Conservation (phyloP, 495 filamentous ascomycete genomes). For the Bryoglossum gracile region DNA sequence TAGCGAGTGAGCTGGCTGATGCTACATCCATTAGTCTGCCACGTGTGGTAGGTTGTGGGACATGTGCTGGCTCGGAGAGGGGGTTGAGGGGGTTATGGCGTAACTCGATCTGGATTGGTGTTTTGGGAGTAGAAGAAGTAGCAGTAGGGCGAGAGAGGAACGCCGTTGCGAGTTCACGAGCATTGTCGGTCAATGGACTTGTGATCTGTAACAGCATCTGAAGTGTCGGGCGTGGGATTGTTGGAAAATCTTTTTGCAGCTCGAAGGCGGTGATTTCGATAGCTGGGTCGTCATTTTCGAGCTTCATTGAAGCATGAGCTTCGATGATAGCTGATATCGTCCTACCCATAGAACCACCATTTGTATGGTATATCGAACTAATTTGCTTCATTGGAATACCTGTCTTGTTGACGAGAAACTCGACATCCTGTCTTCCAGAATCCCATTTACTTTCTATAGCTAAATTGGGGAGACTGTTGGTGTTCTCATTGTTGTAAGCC, state of each 20-base stretch:
- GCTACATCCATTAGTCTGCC: constrained; percentile 14
- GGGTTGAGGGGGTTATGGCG: constrained; percentile 29
- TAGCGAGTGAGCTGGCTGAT: neutral
- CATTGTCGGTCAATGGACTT: constrained; percentile 45
- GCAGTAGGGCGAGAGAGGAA: constrained; percentile 5
- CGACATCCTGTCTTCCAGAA: constrained; percentile 45
- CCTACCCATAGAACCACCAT: constrained; percentile 46
- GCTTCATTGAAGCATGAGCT: constrained; percentile 25
- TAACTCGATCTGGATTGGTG: constrained; percentile 31
- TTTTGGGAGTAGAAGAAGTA: neutral
- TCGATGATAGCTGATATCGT: constrained; percentile 49
- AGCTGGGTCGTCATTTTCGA: constrained; percentile 31
- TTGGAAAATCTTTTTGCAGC: constrained; percentile 45
- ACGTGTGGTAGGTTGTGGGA: too few species aligned
- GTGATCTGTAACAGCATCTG: constrained; percentile 48
- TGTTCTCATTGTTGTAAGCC: neutral
- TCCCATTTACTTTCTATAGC: too few species aligned
- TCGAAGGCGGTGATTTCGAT: constrained; percentile 44
- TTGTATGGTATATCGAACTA: constrained; percentile 53
- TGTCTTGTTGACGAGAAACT: constrained; percentile 48
- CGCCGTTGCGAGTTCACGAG: constrained; percentile 52
- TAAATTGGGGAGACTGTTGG: constrained; percentile 31
- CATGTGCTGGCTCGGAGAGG: constrained; percentile 2
- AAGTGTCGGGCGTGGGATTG: constrained; percentile 36
- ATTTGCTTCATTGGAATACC: constrained; percentile 43